Base-by-base conservation (phyloP, 2,329 filamentous ascomycete genomes). In the Macrophomina pseudophaseolina region DNA sequence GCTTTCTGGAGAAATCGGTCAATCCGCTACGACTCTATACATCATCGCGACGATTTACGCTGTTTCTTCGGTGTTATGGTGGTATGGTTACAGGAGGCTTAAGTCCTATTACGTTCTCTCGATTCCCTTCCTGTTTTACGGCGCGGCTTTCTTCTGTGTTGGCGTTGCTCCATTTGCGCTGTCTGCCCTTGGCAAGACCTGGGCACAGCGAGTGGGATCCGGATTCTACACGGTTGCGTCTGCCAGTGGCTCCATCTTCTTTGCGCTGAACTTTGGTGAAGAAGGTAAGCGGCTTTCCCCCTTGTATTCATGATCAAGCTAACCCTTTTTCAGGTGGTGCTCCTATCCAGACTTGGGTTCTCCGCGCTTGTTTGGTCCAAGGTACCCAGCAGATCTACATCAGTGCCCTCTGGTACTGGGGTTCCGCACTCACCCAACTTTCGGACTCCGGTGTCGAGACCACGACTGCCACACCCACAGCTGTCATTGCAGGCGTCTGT, bases 311-410 rank as follows among this genome's bases (percentile, higher is more conserved):
- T 38, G 3, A 14, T 14, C 30, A 7, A 12, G 9, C 56, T 60
- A 48, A 60, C 30, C 32, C 16, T 46, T 23, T 28, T 14, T 4
- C 28, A 64, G 59, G 76, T 49, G 87, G 87, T 54, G 83, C 85
- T 3, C 86, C 87, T 6, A 84, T 89, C 51, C 87, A 86, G 73
- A 82, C 86, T 42, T 90, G 88, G 88, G 87, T 88, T n/a, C 88
- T 87, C 77, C 84, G 88, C 66, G 88, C 88, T 16, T 88, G 87
- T 71, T 75, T 87, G 12, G 88, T 91, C 62, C 87, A 90, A 74
- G 88, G 88, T 49, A 88, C 87, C 6, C 88, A 90, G 72, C 88
- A 90, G 72, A 80, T 88, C 69, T 91, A 90, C 74, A 83, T 89
- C 60, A 84, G 87, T 30, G 85, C 83, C 6, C 81, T 91, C 12